Percentiles rank a stretch among this genome's conserved stretches.
Conservation (phyloP, 1,139 yeast genomes). For the Debaryomycetaceae sp. region DNA sequence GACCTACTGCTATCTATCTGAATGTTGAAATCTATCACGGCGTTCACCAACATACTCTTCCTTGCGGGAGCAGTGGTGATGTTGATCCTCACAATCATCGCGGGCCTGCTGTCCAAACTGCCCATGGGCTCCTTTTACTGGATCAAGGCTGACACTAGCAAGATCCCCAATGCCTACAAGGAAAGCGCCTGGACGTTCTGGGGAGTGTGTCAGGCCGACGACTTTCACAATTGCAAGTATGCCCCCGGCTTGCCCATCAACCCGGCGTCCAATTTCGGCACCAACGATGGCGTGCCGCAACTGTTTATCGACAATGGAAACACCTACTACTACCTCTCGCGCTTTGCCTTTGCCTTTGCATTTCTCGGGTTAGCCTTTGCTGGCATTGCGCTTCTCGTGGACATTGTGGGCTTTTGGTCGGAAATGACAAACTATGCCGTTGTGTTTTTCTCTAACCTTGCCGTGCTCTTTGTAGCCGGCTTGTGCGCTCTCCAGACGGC, state of each 20-base stretch:
- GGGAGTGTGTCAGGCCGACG: constrained; percentile 52
- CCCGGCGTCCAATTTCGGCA: constrained; percentile 58
- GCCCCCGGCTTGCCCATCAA: constrained; percentile 59
- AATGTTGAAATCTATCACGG: constrained; percentile 27
- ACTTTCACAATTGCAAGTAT: constrained; percentile 32
- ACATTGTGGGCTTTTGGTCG: constrained; percentile 33
- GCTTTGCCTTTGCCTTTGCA: constrained; percentile 60
- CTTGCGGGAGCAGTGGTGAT: constrained; percentile 46
- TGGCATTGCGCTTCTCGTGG: constrained; percentile 30
- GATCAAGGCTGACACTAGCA: constrained; percentile 58
- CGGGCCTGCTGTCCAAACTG: constrained; percentile 50
- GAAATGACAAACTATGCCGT: constrained; percentile 47
- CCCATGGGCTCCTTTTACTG: constrained; percentile 63
- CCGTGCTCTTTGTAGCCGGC: constrained; percentile 43
- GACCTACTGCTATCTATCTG: too few species aligned
- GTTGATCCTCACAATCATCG: constrained; percentile 49
- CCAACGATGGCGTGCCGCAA: constrained; percentile 38
- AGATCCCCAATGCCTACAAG: constrained; percentile 41
- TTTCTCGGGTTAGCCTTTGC: constrained; percentile 50
- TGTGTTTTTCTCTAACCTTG: constrained; percentile 41
- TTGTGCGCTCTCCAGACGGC: constrained; percentile 63
- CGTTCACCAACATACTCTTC: constrained; percentile 28
- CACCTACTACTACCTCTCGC: constrained; percentile 55
- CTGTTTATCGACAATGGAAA: constrained; percentile 46
- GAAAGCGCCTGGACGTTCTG: constrained; percentile 70